A percentile compares a stretch with the other conserved stretches of the same genome.
Conservation (phyloP, 306 rosid species). For the Neltuma alba region DNA sequence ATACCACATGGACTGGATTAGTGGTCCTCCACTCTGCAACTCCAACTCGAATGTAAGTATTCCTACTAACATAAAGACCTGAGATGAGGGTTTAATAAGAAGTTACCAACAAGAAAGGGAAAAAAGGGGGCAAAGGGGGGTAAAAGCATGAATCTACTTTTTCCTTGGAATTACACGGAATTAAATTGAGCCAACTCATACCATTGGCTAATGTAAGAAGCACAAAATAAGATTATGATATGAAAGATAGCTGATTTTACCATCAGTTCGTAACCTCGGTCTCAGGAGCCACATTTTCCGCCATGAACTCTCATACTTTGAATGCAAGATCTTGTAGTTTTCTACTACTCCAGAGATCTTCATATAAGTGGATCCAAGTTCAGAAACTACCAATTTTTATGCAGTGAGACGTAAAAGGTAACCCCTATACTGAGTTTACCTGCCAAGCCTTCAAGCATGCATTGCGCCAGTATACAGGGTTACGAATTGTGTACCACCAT, state of each 20-base stretch:
- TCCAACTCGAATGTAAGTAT: constrained; percentile 90
- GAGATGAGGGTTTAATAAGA: constrained; percentile 28
- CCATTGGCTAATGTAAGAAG: constrained; percentile 11
- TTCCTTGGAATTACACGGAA: constrained; percentile 11
- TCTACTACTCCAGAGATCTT: constrained; percentile 78
- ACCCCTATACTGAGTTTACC: constrained; percentile 56
- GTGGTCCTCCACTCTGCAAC: constrained; percentile 90
- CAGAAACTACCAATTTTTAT: constrained; percentile 32
- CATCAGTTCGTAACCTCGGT: constrained; percentile 92
- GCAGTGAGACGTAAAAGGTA: constrained; percentile 25
- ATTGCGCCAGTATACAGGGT: constrained; percentile 91
- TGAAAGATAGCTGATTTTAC: constrained; percentile 43
- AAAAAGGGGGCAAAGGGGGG: not conserved
- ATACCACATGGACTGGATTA: constrained; percentile 90
- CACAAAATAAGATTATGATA: constrained; percentile 26
- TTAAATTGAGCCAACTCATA: not conserved
- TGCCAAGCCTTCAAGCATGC: constrained; percentile 99
- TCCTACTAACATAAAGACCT: constrained; percentile 97
- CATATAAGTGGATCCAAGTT: constrained; percentile 36
- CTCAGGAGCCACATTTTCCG: constrained; percentile 92
- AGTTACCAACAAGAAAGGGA: constrained; percentile 29
- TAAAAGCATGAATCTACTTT: not conserved
- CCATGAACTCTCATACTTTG: constrained; percentile 82
- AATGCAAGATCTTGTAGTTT: constrained; percentile 78
- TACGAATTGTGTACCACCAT: constrained; percentile 90